Evolutionary conservation across 2,329 filamentous ascomycete genomes (phyloP), one percentile per base, ranked within the genome.

Genomic region (Davidsoniella virescens): DNA sequence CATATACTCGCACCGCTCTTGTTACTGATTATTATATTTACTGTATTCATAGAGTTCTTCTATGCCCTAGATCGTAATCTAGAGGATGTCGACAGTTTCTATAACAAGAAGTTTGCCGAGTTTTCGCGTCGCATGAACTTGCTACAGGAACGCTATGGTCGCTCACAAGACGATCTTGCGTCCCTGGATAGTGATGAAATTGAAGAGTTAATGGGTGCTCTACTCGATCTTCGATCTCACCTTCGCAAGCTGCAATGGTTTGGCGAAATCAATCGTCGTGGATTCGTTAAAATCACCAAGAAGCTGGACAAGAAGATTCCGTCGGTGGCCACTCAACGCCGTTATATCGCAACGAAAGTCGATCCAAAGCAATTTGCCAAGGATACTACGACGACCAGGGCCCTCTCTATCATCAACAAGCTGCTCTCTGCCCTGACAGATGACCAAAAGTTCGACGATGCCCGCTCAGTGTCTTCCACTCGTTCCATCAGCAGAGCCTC

Each of bases 251-350:
- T 98, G 48, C 85, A 94, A 64, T 96, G 88, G 88, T 98, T 96
- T 62, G 90, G 88, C 46, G 90, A 96, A 66, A 90, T 96, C 60
- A 98, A 98, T 64, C 78, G 88, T 48, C 76, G 86, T 56, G 92
- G 92, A 2, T 98, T 98, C 60, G 78, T 93, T 63, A 98, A 98
- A 69, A 98, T 98, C 64, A 94, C 92, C 47, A 98, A 98, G 70
- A 98, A 98, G 67, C 70, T 95, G 43, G 92, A 98, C 67, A 98
- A 98, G 69, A 95, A 94, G 67, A 77, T 95, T 2, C 74, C 82
- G 1, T 74, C 77, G 43, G 77, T 80, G 3, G 75, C 80, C 47
- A 82, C 85, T 0, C 88, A 95, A 67, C 80, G 85, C 61, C 78
- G 80, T 52, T 98, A 96, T 61, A 73, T 98, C 53, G 79, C 84